Evolutionary conservation across 805 yeast species (phyloP).

Genomic region (Ogataea naganishii): DNA sequence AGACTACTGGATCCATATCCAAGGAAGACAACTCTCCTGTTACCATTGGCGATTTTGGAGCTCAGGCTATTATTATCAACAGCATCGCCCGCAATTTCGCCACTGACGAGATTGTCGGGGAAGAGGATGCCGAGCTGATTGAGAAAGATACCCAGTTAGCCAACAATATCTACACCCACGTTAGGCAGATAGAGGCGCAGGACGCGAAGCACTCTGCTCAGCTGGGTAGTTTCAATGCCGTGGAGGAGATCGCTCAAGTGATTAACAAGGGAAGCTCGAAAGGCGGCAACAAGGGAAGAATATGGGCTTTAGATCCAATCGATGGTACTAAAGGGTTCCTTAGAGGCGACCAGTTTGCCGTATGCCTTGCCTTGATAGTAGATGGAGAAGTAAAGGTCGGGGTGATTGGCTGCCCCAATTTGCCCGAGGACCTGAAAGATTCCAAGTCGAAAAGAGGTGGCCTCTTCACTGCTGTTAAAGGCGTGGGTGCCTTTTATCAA

Average conservation of each 20-base stretch:
- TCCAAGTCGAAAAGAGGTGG: constrained; percentile 51
- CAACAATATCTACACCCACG: constrained; percentile 48
- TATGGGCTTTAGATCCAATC: constrained; percentile 97
- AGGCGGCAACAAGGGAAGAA: constrained; percentile 75
- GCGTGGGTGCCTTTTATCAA: constrained; percentile 57
- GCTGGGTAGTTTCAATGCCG: constrained; percentile 33
- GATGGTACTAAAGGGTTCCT: constrained; percentile 97
- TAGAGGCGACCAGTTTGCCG: constrained; percentile 95
- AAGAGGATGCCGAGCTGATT: constrained; percentile 75
- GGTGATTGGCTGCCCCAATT: constrained; percentile 93
- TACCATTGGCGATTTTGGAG: constrained; percentile 92
- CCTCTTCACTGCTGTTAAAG: constrained; percentile 59
- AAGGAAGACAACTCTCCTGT: constrained; percentile 92
- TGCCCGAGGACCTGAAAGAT: constrained; percentile 42
- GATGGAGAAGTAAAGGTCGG: constrained; percentile 84
- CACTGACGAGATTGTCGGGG: constrained; percentile 82
- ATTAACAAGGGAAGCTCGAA: constrained; percentile 74
- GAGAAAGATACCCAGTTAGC: constrained; percentile 40
- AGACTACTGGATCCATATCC: constrained; percentile 44
- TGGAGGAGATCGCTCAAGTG: constrained; percentile 46
- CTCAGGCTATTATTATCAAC: constrained; percentile 86
- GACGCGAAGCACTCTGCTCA: constrained; percentile 25
- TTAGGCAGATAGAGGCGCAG: constrained; percentile 40
- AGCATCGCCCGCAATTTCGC: constrained; percentile 79
- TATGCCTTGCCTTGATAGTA: constrained; percentile 82